A percentile compares a stretch with the other conserved stretches of the same genome.
Evolutionary conservation across 495 filamentous ascomycete genomes (phyloP).

Genomic region (Xylaria acuta): DNA sequence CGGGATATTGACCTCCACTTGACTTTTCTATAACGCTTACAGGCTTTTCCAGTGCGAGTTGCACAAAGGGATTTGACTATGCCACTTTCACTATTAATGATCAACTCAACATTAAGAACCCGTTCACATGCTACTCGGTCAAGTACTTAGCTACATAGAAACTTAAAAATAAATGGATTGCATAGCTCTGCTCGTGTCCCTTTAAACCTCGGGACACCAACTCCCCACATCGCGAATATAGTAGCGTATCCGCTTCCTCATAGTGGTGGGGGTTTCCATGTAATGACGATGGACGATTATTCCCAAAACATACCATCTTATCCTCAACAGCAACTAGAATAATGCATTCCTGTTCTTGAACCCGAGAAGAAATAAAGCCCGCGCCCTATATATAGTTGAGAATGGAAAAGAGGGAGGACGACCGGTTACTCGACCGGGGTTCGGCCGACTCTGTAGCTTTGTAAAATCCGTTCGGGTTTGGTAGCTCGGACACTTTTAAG

Average conservation of each 20-base stretch:
- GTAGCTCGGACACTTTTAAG: neutral
- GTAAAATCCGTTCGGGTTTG: neutral
- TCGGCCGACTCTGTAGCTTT: constrained; percentile 8
- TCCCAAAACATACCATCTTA: neutral
- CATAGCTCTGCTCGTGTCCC: neutral
- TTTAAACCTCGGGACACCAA: neutral
- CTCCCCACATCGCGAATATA: neutral
- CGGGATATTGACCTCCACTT: neutral
- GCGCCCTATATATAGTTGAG: neutral
- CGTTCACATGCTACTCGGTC: neutral
- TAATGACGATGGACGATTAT: neutral
- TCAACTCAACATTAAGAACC: neutral
- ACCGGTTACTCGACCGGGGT: neutral
- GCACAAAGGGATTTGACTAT: neutral
- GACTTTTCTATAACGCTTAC: neutral
- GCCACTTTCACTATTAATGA: neutral
- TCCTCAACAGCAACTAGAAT: neutral
- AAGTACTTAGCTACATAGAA: neutral
- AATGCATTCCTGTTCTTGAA: neutral
- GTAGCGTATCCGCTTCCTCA: neutral
- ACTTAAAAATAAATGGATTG: neutral
- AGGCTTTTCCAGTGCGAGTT: neutral
- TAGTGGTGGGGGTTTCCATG: neutral
- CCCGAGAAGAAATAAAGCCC: neutral
- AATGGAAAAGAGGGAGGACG: neutral